These are phyloP conservation scores for Coemansia sp. DNA, from an alignment of 192 early-diverging fungal genomes.

Conservation along the genomic window DNA sequence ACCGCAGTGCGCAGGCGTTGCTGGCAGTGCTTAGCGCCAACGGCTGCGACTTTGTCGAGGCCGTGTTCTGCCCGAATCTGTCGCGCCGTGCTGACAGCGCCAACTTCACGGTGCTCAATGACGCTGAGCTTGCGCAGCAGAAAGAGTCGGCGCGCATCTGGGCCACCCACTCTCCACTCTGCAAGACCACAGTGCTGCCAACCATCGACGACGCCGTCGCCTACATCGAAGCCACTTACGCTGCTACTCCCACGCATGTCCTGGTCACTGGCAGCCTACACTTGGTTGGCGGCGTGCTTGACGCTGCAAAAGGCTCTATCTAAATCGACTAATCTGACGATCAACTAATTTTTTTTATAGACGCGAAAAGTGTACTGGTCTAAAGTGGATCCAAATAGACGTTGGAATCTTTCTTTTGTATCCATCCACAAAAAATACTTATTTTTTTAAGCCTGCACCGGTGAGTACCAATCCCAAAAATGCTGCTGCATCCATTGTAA, in stretches of 20 bases:
- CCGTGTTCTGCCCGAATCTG: slow-evolving; percentile 84
- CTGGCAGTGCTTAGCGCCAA: slow-evolving; percentile 66
- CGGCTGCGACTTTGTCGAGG: slow-evolving; percentile 58
- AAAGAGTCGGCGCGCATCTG: slow-evolving; percentile 63
- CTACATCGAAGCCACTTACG: slow-evolving; percentile 45
- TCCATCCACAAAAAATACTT: not conserved
- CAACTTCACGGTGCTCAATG: slow-evolving; percentile 69
- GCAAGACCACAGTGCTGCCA: slow-evolving; percentile 48
- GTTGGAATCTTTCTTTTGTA: slow-evolving; percentile 7
- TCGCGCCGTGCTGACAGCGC: slow-evolving; percentile 64
- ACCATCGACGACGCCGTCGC: slow-evolving; percentile 71
- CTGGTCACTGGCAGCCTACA: slow-evolving; percentile 93
- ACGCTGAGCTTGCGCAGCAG: slow-evolving; percentile 66
- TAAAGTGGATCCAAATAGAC: not conserved
- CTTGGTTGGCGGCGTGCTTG: slow-evolving; percentile 84
- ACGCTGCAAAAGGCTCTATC: slow-evolving; percentile 47
- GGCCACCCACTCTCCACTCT: slow-evolving; percentile 42
- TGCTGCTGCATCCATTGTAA: slow-evolving; percentile 5
- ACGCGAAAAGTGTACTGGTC: not conserved
- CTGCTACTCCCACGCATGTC: slow-evolving; percentile 56
- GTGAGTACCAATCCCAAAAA: slow-evolving; percentile 29
- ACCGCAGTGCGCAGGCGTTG: slow-evolving; percentile 66
- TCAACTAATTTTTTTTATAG: slow-evolving; percentile 7
- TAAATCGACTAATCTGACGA: not conserved
- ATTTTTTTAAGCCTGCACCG: slow-evolving; percentile 5